These are phyloP conservation scores for Aplosporella prunicola DNA, from an alignment of 2,329 filamentous ascomycete species.

Conservation along the genomic window DNA sequence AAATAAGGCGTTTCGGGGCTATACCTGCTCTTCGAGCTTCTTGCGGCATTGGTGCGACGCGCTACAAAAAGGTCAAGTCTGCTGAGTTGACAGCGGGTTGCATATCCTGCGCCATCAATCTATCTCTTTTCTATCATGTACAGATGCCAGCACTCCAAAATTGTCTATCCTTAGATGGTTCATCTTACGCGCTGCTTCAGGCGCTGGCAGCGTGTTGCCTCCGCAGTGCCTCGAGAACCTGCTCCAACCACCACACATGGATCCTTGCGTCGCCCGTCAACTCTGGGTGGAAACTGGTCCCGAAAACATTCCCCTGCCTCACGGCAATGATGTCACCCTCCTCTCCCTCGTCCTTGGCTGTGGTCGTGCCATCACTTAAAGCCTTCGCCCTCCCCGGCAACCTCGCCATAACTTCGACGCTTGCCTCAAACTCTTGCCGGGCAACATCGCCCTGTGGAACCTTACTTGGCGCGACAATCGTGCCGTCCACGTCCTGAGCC, in stretches of 20 bases:
- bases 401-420: constrained; percentile 51
- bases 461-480: constrained; percentile 49
- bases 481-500: constrained; percentile 37
- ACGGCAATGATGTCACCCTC: constrained; percentile 79
- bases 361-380: constrained; percentile 38
- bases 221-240: constrained; percentile 43
- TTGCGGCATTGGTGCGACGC: no score
- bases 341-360: constrained; percentile 38
- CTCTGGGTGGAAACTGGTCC: constrained; percentile 93
- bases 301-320: constrained; percentile 81
- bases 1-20: no score
- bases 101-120: no score
- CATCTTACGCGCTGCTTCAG: no score
- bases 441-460: constrained; percentile 37
- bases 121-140: neutral
- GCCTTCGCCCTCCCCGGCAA: constrained; percentile 44
- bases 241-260: constrained; percentile 84
- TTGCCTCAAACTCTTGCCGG: constrained; percentile 33
- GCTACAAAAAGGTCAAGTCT: no score
- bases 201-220: constrained; percentile 1
- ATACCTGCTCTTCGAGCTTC: no score
- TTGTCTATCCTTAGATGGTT: constrained; percentile 2
- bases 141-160: constrained; percentile 1
- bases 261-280: constrained; percentile 80
- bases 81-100: no score